A percentile compares a stretch with the other conserved stretches of the same genome.
phyloP scores from a whole-genome alignment of 1,139 yeast genomes.

The Candida sanyaensis region DNA sequence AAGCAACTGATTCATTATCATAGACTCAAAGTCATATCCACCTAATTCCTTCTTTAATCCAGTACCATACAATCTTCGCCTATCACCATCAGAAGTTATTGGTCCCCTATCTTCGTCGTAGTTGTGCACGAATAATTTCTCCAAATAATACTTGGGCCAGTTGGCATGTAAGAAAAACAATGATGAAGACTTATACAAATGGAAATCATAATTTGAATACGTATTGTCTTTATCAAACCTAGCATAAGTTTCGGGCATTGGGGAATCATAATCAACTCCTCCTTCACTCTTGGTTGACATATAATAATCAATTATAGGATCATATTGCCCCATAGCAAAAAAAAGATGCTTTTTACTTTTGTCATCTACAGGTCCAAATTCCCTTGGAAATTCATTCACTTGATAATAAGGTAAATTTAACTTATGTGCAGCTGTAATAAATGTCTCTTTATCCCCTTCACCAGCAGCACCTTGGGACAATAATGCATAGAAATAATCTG shows the following conservation, averaged over 20 bases:
- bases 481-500: constrained; percentile 52
- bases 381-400: constrained; percentile 44
- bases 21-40: constrained; percentile 32
- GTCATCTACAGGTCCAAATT: constrained; percentile 32
- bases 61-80: constrained; percentile 32
- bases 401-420: constrained; percentile 54
- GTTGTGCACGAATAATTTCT: constrained; percentile 27
- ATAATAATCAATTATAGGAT: constrained; percentile 35
- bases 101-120: constrained; percentile 30
- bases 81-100: constrained; percentile 16
- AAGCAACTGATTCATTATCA: constrained; percentile 25
- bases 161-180: constrained; percentile 40
- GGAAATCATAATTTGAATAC: constrained; percentile 30
- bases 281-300: constrained; percentile 17
- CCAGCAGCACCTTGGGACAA: constrained; percentile 62
- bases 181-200: constrained; percentile 28
- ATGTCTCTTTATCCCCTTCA: constrained; percentile 66
- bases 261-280: constrained; percentile 17
- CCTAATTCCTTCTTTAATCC: constrained; percentile 27
- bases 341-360: constrained; percentile 25
- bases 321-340: constrained; percentile 42
- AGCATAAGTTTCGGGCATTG: constrained; percentile 23
- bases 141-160: constrained; percentile 36
- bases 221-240: constrained; percentile 20
- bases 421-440: constrained; percentile 59